Base-by-base conservation (phyloP, 2,329 filamentous ascomycete species). In the Hyphodiscus sp. region DNA sequence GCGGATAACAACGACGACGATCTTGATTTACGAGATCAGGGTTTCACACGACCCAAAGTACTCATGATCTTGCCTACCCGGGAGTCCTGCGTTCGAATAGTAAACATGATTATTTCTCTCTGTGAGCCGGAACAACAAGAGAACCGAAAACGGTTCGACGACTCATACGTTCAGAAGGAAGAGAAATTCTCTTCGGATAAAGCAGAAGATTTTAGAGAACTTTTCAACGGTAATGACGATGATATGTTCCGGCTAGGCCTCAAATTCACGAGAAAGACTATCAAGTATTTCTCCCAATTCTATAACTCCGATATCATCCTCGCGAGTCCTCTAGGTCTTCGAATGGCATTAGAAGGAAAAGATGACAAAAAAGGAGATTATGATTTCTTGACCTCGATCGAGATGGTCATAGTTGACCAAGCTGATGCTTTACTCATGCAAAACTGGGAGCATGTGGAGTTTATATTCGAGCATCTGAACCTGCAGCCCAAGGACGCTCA, bases 291-390 rank as follows among this genome's bases (percentile, higher is more conserved):
- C 73, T 81, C 92, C 0, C 87, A 91, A 58, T 99, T 99, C 69
- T 97, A 97, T 75, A 92, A 87, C 68, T 96, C 91, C 10, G 94
- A 99, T 68, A 91, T 99, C 60, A 89, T 99, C 52, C 78, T 99
- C 51, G 91, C 90, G 20, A 95, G 90, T 61, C 90, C 94, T 0
- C 76, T 99, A 2, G 94, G 94, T 11, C 77, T 99, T 16, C 87
- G 91, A 51, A 91, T 94, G 73, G 89, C 91, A 43, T 91, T 99
- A 63, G 91, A 92, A 44, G 86, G 89, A 41, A 79, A 82, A 47
- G 77, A 75, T 16, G 75, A 77, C 62, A 86, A 86, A 68, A 83
- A 83, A 59, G 72, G 80, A 38, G 92, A 97, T 68, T 85, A 82
- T 63, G 94, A 99, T 70, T 99, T 96, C 68, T 77, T 99, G 15